phyloP scores from a whole-genome alignment of 768 basidiomycete species.

The Epithele typhae region DNA sequence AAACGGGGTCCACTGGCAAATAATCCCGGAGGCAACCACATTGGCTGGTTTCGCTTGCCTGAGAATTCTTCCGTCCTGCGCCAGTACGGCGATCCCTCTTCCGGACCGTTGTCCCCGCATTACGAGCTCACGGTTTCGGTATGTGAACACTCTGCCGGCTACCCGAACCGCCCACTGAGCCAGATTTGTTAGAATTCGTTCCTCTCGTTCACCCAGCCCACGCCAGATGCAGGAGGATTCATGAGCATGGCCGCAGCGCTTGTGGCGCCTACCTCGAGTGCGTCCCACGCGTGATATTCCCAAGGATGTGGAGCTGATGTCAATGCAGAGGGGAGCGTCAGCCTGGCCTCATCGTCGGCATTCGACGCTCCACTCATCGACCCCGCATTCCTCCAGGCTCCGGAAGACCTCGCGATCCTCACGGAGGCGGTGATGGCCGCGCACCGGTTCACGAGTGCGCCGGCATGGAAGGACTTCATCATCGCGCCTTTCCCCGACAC shows the following conservation, averaged over 20 bases:
- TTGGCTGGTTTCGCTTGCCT: slow-evolving; percentile 8
- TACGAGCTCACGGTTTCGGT: slow-evolving; percentile 6
- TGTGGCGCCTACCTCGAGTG: slow-evolving; percentile 20
- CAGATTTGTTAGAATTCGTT: too few relatives aligned
- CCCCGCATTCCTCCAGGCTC: slow-evolving; percentile 17
- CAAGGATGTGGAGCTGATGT: too few relatives aligned
- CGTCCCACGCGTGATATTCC: too few relatives aligned
- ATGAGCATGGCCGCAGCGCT: slow-evolving; percentile 11
- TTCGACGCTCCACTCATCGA: slow-evolving; percentile 23
- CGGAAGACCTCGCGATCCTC: slow-evolving; percentile 26
- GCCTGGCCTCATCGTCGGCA: slow-evolving; percentile 16
- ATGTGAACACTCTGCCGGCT: too few relatives aligned
- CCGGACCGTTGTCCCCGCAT: slow-evolving; percentile 12
- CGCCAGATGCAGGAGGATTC: slow-evolving; percentile 14
- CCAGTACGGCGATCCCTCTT: slow-evolving; percentile 3
- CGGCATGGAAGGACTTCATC: slow-evolving; percentile 8
- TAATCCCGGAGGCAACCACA: slow-evolving; percentile 1
- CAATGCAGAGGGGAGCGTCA: too few relatives aligned
- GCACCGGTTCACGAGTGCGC: slow-evolving; percentile 5
- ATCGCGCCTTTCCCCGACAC: not conserved
- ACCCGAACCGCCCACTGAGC: too few relatives aligned
- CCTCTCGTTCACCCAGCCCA: too few relatives aligned
- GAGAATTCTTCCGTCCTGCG: not conserved
- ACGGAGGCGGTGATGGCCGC: slow-evolving; percentile 12
- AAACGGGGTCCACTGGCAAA: slow-evolving; percentile 9